Evolutionary conservation across 768 basidiomycete species (phyloP).

Genomic region (Russula griseocarnosa): DNA sequence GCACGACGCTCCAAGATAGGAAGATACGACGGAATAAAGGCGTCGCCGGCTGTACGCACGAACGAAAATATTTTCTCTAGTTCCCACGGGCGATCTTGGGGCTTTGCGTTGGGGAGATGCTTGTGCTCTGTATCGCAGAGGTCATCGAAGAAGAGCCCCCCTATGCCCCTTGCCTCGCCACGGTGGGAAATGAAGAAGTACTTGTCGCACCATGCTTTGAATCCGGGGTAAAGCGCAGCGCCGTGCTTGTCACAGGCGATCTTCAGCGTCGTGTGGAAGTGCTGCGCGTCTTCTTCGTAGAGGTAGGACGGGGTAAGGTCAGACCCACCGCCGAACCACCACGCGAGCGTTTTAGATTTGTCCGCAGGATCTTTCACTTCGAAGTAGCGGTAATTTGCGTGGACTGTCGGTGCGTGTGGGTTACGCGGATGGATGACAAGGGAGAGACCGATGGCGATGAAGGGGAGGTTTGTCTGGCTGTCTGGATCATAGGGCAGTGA

Average conservation of each 20-base stretch:
- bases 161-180: slow-evolving; percentile 79
- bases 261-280: slow-evolving; percentile 82
- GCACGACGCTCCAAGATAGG: slow-evolving; percentile 71
- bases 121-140: slow-evolving; percentile 62
- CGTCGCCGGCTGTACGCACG: slow-evolving; percentile 63
- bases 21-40: slow-evolving; percentile 86
- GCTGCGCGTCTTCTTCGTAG: slow-evolving; percentile 76
- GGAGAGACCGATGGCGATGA: slow-evolving; percentile 89
- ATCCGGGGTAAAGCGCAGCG: slow-evolving; percentile 59
- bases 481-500: slow-evolving; percentile 62
- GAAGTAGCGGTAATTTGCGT: slow-evolving; percentile 97
- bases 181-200: slow-evolving; percentile 95
- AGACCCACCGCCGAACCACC: slow-evolving; percentile 98
- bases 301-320: slow-evolving; percentile 95
- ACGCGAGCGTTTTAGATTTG: slow-evolving; percentile 59
- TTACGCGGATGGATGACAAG: slow-evolving; percentile 93
- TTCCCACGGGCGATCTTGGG: slow-evolving; percentile 46
- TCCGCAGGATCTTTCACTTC: slow-evolving; percentile 55
- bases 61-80: slow-evolving; percentile 74
- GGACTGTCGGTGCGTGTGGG: slow-evolving; percentile 90
- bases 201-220: slow-evolving; percentile 97
- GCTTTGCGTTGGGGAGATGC: slow-evolving; percentile 47
- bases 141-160: slow-evolving; percentile 97
- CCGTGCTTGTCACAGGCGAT: slow-evolving; percentile 72
- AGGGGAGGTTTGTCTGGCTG: slow-evolving; percentile 65